Evolutionary conservation across 1,284 basidiomycete species (phyloP).

Genomic region (Xanthoconium separans): DNA sequence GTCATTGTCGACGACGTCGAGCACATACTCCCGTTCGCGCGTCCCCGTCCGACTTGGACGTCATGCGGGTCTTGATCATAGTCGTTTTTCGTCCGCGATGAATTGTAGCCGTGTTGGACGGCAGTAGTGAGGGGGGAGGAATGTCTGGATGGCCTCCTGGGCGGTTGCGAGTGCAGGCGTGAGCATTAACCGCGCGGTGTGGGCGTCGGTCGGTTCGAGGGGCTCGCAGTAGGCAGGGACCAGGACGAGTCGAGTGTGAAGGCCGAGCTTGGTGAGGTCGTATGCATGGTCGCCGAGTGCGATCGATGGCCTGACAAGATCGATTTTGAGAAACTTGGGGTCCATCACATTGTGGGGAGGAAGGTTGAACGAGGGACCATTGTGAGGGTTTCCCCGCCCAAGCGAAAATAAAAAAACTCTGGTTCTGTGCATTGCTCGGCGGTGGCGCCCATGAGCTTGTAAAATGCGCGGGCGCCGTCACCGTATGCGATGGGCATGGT

Average conservation of each 20-base stretch:
- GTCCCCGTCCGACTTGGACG: constrained; percentile 4
- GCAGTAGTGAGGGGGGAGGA: constrained; percentile 6
- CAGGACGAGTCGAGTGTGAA: constrained; percentile 18
- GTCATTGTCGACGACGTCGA: constrained; percentile 28
- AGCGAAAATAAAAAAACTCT: constrained; percentile 27
- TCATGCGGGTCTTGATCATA: constrained; percentile 15
- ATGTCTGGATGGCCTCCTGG: constrained; percentile 26
- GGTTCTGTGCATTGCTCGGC: constrained; percentile 20
- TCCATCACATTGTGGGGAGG: constrained; percentile 20
- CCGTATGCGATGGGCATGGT: constrained; percentile 25
- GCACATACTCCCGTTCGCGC: constrained; percentile 17
- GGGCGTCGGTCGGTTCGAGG: constrained; percentile 14
- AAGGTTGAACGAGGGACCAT: constrained; percentile 26
- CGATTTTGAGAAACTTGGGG: constrained; percentile 9
- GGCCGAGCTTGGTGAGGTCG: constrained; percentile 26
- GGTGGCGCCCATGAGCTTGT: constrained; percentile 20
- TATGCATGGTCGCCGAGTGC: constrained; percentile 23
- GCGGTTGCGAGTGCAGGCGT: constrained; percentile 16
- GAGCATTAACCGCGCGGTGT: constrained; percentile 14
- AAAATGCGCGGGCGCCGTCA: constrained; percentile 25
- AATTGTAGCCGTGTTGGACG: background rate
- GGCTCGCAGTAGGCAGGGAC: constrained; percentile 25
- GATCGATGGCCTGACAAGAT: constrained; percentile 9
- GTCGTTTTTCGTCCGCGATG: constrained; percentile 1
- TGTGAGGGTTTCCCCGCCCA: constrained; percentile 24